Evolutionary conservation across 805 yeast genomes (phyloP).

Genomic region (Candida rishiriensis): DNA sequence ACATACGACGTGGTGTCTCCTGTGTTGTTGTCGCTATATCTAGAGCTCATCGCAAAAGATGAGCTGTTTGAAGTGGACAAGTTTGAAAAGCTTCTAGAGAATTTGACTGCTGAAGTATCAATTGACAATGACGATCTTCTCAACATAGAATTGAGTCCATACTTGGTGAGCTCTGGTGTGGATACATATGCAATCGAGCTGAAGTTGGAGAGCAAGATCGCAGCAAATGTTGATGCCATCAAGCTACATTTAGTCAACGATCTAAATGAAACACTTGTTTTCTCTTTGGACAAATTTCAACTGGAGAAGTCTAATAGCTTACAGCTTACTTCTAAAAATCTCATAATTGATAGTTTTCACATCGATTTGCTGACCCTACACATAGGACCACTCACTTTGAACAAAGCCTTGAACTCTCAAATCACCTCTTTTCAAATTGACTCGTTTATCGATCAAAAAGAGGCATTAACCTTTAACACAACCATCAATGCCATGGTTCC

Average conservation of each 20-base stretch:
- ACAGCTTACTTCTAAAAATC: conserved; percentile 13
- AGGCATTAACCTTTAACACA: conserved; percentile 15
- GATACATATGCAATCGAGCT: conserved; percentile 38
- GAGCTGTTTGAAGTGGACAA: conserved; percentile 22
- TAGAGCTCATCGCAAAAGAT: conserved; percentile 28
- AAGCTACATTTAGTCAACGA: conserved; percentile 9
- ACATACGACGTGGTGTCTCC: conserved; percentile 15
- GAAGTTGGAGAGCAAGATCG: conserved; percentile 26
- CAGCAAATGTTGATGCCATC: conserved; percentile 13
- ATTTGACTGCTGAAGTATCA: conserved; percentile 8
- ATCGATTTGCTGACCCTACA: conserved; percentile 14
- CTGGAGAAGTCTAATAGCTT: conserved; percentile 9
- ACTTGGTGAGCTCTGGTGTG: conserved; percentile 29
- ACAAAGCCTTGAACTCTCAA: conserved; percentile 7
- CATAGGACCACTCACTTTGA: conserved; percentile 21
- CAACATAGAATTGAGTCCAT: conserved; percentile 32
- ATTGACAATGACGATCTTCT: conserved; percentile 32
- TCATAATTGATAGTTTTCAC: conserved; percentile 20
- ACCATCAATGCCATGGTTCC: conserved; percentile 19
- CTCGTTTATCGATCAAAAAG: conserved; percentile 9
- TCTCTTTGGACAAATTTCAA: conserved; percentile 7
- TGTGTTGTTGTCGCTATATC: conserved; percentile 35
- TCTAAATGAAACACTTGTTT: conserved; percentile 12
- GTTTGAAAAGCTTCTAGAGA: conserved; percentile 10
- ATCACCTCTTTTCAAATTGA: conserved; percentile 17